Conservation (phyloP, 2,329 filamentous ascomycete species). For the Penicillium crustosum region DNA sequence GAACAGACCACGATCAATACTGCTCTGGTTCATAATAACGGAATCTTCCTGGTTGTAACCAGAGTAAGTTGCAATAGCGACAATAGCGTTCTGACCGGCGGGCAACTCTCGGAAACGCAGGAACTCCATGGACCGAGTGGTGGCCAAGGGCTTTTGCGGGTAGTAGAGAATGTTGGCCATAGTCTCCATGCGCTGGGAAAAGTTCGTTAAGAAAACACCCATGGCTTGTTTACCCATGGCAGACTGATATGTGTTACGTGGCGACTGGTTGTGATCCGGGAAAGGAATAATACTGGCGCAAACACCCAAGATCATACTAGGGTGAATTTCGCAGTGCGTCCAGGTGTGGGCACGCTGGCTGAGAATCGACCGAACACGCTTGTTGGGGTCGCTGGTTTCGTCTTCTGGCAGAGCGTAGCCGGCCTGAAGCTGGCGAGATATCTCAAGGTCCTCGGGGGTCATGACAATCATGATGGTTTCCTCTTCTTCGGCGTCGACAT, state of each 20-base stretch:
- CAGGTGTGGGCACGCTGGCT: conserved; percentile 88
- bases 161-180: conserved; percentile 99
- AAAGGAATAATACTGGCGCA: conserved; percentile 99
- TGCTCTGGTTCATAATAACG: conserved; percentile 99
- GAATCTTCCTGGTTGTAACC: conserved; percentile 99
- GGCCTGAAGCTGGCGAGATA: conserved; percentile 67
- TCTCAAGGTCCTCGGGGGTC: conserved; percentile 92
- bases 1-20: conserved; percentile 96
- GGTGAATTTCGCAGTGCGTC: conserved; percentile 98
- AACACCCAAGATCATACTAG: conserved; percentile 97
- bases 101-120: conserved; percentile 96
- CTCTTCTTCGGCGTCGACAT: conserved; percentile 96
- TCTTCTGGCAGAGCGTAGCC: conserved; percentile 62
- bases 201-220: conserved; percentile 98
- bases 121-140: conserved; percentile 97
- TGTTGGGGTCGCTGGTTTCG: conserved; percentile 71
- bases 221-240: conserved; percentile 99
- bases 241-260: conserved; percentile 98
- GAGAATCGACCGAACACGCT: conserved; percentile 81
- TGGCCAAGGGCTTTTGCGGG: conserved; percentile 94
- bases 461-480: conserved; percentile 99
- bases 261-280: conserved; percentile 96
- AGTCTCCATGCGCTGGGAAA: conserved; percentile 94
- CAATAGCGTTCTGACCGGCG: conserved; percentile 96
- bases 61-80: conserved; percentile 95